Base-by-base conservation (phyloP, 257 asterid species). In the Solanum sejunctum region DNA sequence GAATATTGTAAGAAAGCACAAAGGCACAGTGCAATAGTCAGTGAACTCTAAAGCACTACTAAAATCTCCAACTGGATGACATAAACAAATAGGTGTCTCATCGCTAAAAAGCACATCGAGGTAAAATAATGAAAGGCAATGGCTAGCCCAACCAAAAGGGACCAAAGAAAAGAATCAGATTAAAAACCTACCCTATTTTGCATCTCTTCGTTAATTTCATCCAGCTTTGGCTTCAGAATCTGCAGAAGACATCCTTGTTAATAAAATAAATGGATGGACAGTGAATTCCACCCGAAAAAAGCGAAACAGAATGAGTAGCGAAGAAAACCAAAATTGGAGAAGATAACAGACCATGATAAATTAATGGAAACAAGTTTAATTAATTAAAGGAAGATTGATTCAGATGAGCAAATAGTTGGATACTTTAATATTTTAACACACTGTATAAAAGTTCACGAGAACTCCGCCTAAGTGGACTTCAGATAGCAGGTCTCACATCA, bases 121-220 rank as follows among this genome's bases (percentile, higher is more conserved):
- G 21, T 51, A n/a, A 49, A 21, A 75, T 47, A 75, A 75, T 23
- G 5, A 49, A 4, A 7, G 13, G 5, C 21, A 75, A 49, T 21
- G 81, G 81, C 39, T 69, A 39, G 51, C 77, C 0, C 77, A 2
- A 43, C 56, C 80, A 43, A 71, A 43, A 43, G 17, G 79, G 1
- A 41, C 15, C 16, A 2, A 63, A 72, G 81, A 79, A 87, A 83
- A 18, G 56, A 26, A 83, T 17, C 11, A 83, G 36, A 84, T 82
- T 55, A 36, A 75, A 28, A 73, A 57, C 87, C 56, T 93, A 96
- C 99, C 93, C 86, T 89, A 80, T 89, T 88, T 39, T 90, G 83
- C 97, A 95, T 95, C 88, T 96, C 99, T 84, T 92, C 93, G 61
- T 91, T 91, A 57, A 96, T 84, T 83, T 87, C 94, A 92, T 96